These are phyloP conservation scores for Discostella pseudostelligera DNA, from an alignment of 108 stramenopile genomes.

Conservation along the genomic window DNA sequence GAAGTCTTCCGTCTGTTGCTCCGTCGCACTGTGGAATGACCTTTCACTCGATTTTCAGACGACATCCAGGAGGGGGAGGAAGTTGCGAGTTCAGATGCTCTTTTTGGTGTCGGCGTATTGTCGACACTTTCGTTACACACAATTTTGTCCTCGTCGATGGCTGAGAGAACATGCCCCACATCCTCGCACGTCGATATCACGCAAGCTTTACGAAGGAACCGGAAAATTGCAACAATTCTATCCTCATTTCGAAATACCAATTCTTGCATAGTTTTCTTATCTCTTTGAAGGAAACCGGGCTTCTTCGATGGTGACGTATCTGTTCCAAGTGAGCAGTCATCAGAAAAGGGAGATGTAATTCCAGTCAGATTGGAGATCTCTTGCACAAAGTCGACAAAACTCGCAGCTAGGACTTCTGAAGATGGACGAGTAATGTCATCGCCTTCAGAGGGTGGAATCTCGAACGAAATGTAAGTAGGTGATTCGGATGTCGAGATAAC, in stretches of 20 bases:
- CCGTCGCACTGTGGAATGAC: constrained; percentile 27
- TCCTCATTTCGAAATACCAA: constrained; percentile 34
- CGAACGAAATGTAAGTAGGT: constrained; percentile 13
- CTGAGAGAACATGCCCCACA: background rate
- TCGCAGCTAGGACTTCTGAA: constrained; percentile 56
- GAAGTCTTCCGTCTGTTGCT: constrained; percentile 40
- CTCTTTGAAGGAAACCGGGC: constrained; percentile 12
- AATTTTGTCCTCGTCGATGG: constrained; percentile 15
- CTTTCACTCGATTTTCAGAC: constrained; percentile 2
- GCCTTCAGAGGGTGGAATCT: constrained; percentile 13
- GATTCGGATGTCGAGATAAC: constrained; percentile 27
- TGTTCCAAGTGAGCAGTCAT: constrained; percentile 56
- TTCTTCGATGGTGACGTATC: constrained; percentile 40
- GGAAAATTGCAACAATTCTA: constrained; percentile 29
- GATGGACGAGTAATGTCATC: constrained; percentile 9
- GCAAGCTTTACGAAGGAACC: constrained; percentile 23
- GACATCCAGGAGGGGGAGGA: background rate
- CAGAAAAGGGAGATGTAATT: constrained; percentile 51
- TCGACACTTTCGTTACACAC: background rate
- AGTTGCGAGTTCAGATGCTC: background rate
- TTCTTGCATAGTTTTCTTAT: constrained; percentile 40
- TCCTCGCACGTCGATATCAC: background rate
- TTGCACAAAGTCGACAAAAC: constrained; percentile 64
- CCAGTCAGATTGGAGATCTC: constrained; percentile 47
- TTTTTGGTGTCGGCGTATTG: background rate